phyloP scores from a whole-genome alignment of 805 yeast genomes.

The Clavispora vitiphila region DNA sequence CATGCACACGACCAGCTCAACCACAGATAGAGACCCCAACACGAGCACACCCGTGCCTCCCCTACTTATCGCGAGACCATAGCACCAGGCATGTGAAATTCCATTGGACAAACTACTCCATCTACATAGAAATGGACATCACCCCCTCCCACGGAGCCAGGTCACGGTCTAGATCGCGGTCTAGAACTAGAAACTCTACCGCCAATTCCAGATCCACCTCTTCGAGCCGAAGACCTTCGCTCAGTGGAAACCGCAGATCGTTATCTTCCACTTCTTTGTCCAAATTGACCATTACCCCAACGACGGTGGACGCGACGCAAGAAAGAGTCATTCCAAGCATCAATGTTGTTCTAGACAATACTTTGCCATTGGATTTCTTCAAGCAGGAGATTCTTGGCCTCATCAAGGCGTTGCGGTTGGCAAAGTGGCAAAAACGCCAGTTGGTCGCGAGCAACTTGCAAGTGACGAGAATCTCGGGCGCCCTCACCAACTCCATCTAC shows the following conservation, averaged over 20 bases:
- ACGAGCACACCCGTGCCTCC: conserved; percentile 1
- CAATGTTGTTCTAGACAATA: conserved; percentile 61
- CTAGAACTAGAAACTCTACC: conserved; percentile 28
- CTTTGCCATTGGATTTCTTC: conserved; percentile 79
- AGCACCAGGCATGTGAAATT: background rate
- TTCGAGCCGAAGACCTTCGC: conserved; percentile 30
- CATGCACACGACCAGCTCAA: too few species aligned
- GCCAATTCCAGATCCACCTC: conserved; percentile 33
- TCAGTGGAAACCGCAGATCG: conserved; percentile 27
- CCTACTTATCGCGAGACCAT: background rate
- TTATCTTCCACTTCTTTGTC: conserved; percentile 30
- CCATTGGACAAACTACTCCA: background rate
- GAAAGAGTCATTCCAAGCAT: conserved; percentile 45
- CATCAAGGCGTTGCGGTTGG: conserved; percentile 56
- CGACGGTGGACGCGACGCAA: conserved; percentile 22
- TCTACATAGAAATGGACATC: conserved; percentile 9
- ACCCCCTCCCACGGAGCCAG: conserved; percentile 13
- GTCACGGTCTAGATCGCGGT: conserved; percentile 34
- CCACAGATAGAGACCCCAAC: background rate
- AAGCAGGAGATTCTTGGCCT: conserved; percentile 72
- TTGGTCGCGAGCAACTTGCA: conserved; percentile 39
- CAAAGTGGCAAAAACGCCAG: conserved; percentile 70
- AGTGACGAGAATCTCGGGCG: conserved; percentile 77
- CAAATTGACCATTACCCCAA: conserved; percentile 24
- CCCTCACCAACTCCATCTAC: conserved; percentile 87